Conservation (phyloP, 2,329 filamentous ascomycete species). For the Periconia sp. region DNA sequence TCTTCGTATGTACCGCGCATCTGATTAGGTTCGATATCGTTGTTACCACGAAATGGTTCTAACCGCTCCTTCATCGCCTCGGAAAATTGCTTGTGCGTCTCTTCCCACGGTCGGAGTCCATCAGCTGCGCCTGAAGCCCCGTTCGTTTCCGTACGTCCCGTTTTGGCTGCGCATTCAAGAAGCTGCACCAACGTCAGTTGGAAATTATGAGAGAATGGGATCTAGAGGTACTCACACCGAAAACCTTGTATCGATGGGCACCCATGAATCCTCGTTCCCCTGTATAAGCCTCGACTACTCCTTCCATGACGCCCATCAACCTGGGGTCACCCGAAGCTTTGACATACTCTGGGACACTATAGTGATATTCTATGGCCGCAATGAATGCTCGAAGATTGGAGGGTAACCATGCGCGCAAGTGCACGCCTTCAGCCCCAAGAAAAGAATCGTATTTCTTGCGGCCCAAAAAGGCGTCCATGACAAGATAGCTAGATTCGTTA, state of each 20-base stretch:
- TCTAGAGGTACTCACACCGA: constrained; percentile 35
- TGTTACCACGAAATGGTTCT: constrained; percentile 52
- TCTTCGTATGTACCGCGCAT: constrained; percentile 60
- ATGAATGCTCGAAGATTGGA: constrained; percentile 59
- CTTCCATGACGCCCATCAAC: constrained; percentile 57
- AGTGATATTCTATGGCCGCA: constrained; percentile 57
- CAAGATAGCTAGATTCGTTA: constrained; percentile 14
- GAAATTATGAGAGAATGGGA: constrained; percentile 30
- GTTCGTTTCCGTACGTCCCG: constrained; percentile 50
- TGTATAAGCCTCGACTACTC: constrained; percentile 58
- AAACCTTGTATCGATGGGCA: constrained; percentile 60
- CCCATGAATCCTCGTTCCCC: constrained; percentile 61
- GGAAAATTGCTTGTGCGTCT: constrained; percentile 46
- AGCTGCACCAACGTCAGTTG: constrained; percentile 2
- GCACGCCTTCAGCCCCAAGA: constrained; percentile 55
- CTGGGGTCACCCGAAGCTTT: constrained; percentile 53
- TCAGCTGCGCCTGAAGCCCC: constrained; percentile 24
- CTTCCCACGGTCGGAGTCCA: constrained; percentile 23
- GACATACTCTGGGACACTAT: constrained; percentile 57
- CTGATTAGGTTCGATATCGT: constrained; percentile 54
- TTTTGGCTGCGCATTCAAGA: constrained; percentile 58
- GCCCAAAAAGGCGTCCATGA: constrained; percentile 31
- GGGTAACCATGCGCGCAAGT: constrained; percentile 57
- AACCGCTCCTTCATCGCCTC: constrained; percentile 58
- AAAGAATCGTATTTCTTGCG: constrained; percentile 55